Conservation (phyloP, 148 eudicot genomes). For the Chenopodium album region DNA sequence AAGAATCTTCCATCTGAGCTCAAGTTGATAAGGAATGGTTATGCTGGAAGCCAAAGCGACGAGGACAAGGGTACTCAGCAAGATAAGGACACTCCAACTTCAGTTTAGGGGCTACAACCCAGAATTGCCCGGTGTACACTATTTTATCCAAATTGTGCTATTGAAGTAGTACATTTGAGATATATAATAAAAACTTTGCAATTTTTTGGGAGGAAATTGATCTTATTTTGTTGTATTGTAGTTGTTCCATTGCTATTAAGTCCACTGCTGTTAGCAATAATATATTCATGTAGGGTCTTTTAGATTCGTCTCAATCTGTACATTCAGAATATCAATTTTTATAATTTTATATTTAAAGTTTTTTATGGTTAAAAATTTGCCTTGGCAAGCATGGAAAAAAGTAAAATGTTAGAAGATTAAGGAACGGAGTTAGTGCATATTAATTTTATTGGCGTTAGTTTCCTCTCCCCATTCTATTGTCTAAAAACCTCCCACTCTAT, state of each 20-base stretch:
- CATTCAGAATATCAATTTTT: too few relatives aligned
- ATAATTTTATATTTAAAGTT: too few relatives aligned
- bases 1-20: constrained; percentile 80
- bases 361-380: too few relatives aligned
- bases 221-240: neutral
- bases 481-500: too few relatives aligned
- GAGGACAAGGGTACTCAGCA: constrained; percentile 36
- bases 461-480: too few relatives aligned
- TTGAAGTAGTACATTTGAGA: neutral
- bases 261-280: neutral
- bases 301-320: too few relatives aligned
- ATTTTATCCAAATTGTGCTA: neutral
- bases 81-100: constrained; percentile 43
- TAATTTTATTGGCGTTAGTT: too few relatives aligned
- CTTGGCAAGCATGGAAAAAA: too few relatives aligned
- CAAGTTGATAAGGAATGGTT: constrained; percentile 41
- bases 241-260: neutral
- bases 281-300: too few relatives aligned
- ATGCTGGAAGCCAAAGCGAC: constrained; percentile 19
- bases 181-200: constrained; percentile 13
- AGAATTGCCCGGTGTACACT: constrained; percentile 2
- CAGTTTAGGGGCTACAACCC: constrained; percentile 29
- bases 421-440: too few relatives aligned
- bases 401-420: too few relatives aligned
- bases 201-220: neutral